Base-by-base conservation (phyloP, 2,329 filamentous ascomycete genomes). In the Bimuria novae-zelandiae region DNA sequence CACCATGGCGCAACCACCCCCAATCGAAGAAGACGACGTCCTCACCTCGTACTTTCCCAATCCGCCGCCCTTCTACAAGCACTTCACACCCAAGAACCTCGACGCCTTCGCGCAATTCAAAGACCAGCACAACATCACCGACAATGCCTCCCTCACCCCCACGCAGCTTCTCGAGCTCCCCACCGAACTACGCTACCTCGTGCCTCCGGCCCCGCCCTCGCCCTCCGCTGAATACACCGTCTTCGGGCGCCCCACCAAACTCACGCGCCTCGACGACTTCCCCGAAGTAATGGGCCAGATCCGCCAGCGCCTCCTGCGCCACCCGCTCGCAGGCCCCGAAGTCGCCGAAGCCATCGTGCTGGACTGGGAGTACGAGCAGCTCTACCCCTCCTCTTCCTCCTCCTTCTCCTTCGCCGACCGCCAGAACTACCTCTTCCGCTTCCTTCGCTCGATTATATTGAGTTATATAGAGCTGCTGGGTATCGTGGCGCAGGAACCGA, bases 401-500 rank as follows among this genome's bases (percentile, higher is more conserved):
- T 55, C 72, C 30, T 77, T 63, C 68, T 49, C 64, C 0, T 79
- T 76, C 45, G 73, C 75, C 58, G 81, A 78, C 62, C 82, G 77
- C 62, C 83, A 79, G 40, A 77, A 73, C 59, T 82, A 90, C 68
- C 84, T 94, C 2, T 88, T 91, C 64, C 84, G 87, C 45, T 82
- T 97, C 25, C 85, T 89, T 56, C 95, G 96, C 69, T 93, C 89
- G 3, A 79, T 96, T 1, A 80, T 97, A 0, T 80, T 97, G 39
- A 95, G 93, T 70, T 97, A 95, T 68, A 81, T 97, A 39, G 91
- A 96, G 68, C 83, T 97, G 4, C 79, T 89, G 0, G 90, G 91
- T 21, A 78, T 89, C 12, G 78, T 95, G 52, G 82, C 84, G 48
- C 39, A 51, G 32, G 40, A 51, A 7, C 37, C 43, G 8, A 59